phyloP scores from a whole-genome alignment of 441 rosid species.

The Manihot esculenta region DNA sequence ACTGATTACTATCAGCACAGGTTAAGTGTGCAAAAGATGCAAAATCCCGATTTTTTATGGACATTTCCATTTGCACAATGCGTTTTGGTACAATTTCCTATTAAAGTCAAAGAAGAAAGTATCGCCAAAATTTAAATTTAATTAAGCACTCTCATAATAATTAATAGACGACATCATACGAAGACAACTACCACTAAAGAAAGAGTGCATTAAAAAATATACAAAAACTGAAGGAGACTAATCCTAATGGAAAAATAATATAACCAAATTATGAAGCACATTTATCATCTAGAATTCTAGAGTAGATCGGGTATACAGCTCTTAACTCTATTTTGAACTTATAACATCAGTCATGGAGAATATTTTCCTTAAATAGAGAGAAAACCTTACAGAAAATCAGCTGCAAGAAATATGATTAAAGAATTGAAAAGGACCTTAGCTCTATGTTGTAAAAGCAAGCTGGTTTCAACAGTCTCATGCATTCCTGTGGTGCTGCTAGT shows the following conservation, averaged over 20 bases:
- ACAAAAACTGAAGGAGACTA: no score
- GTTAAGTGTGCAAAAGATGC: constrained; percentile 68
- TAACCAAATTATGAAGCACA: no score
- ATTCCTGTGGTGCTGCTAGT: constrained; percentile 95
- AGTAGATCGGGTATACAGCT: no score
- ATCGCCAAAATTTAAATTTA: constrained; percentile 14
- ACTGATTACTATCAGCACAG: constrained; percentile 93
- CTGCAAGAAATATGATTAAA: neutral
- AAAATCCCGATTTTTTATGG: constrained; percentile 67
- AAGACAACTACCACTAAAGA: no score
- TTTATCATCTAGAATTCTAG: no score
- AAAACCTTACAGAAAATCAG: neutral
- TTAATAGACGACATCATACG: neutral
- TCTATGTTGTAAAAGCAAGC: constrained; percentile 90
- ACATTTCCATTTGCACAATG: constrained; percentile 72
- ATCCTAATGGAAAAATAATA: no score
- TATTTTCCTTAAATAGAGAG: neutral
- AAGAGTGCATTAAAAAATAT: no score
- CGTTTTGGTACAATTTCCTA: constrained; percentile 94
- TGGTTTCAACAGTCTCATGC: constrained; percentile 91
- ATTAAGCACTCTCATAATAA: neutral
- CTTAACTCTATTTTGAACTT: no score
- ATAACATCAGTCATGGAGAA: no score
- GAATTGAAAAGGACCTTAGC: constrained; percentile 56
- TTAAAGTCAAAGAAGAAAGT: no score